Percentiles rank a stretch among this genome's conserved stretches.
Evolutionary conservation across 345 rosid species (phyloP).

Genomic region (Alliaria petiolata): DNA sequence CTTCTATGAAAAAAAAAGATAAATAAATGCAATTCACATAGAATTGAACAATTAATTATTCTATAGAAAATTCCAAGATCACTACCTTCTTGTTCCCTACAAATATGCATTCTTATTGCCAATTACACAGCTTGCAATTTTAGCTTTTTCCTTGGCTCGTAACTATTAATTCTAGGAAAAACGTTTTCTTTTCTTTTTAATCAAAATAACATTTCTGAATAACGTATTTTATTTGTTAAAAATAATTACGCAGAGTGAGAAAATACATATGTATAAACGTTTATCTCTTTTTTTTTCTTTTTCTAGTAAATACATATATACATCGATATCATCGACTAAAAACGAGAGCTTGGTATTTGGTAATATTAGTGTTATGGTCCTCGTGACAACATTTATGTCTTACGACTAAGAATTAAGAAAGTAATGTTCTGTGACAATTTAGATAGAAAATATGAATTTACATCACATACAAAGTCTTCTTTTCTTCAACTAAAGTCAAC

Average conservation of each 20-base stretch:
- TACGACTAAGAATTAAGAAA: background rate
- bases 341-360: background rate
- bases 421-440: background rate
- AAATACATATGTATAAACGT: background rate
- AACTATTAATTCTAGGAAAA: background rate
- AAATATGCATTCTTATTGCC: constrained; percentile 1
- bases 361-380: background rate
- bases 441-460: constrained; percentile 8
- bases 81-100: background rate
- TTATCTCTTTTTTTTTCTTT: background rate
- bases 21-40: background rate
- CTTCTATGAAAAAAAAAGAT: background rate
- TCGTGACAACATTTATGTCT: background rate
- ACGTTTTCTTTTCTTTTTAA: background rate
- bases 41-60: background rate
- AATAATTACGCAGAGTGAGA: background rate
- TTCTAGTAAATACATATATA: too few relatives aligned
- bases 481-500: constrained; percentile 4
- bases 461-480: constrained; percentile 2
- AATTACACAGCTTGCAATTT: constrained; percentile 20
- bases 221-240: background rate
- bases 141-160: background rate
- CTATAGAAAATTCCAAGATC: constrained; percentile 1
- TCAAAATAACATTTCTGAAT: background rate
- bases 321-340: background rate